phyloP scores from a whole-genome alignment of 2,329 filamentous ascomycete genomes.

The Ceratocystis variospora region DNA sequence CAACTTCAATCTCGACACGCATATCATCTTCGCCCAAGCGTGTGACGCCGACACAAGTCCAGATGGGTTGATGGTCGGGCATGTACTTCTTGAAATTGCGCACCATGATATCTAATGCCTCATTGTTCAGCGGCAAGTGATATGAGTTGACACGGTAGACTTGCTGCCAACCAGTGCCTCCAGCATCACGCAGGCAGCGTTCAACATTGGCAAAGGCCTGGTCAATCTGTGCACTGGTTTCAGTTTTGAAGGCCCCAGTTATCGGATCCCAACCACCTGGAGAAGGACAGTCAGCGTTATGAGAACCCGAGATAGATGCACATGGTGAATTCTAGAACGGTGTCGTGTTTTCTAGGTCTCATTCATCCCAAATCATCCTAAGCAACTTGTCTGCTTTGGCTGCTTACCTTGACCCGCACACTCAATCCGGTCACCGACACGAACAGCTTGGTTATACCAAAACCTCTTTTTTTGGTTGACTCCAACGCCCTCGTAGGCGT shows the following conservation, averaged over 20 bases:
- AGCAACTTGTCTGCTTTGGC: neutral
- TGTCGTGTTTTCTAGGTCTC: neutral
- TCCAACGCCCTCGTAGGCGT: constrained; percentile 26
- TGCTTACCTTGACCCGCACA: constrained; percentile 33
- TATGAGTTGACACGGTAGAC: constrained; percentile 38
- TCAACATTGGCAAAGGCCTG: constrained; percentile 46
- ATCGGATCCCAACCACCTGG: constrained; percentile 24
- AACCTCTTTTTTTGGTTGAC: constrained; percentile 25
- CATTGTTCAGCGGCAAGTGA: constrained; percentile 30
- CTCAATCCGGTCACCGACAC: constrained; percentile 35
- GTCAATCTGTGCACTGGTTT: constrained; percentile 35
- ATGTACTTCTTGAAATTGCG: constrained; percentile 37
- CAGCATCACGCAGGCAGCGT: constrained; percentile 35
- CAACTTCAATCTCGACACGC: constrained; percentile 46
- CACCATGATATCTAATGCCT: constrained; percentile 31
- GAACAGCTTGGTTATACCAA: constrained; percentile 35
- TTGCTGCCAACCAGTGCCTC: constrained; percentile 43
- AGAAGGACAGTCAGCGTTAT: neutral
- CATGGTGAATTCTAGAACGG: neutral
- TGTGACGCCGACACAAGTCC: constrained; percentile 40
- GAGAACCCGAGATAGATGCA: neutral
- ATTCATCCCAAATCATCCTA: neutral
- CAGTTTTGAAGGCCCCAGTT: constrained; percentile 23
- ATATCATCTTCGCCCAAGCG: constrained; percentile 36
- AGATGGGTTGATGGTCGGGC: constrained; percentile 39